A percentile compares a stretch with the other conserved stretches of the same genome.
These are phyloP conservation scores for Ophiocordyceps camponoti-floridani DNA, from an alignment of 2,329 filamentous ascomycete genomes.

Conservation along the genomic window DNA sequence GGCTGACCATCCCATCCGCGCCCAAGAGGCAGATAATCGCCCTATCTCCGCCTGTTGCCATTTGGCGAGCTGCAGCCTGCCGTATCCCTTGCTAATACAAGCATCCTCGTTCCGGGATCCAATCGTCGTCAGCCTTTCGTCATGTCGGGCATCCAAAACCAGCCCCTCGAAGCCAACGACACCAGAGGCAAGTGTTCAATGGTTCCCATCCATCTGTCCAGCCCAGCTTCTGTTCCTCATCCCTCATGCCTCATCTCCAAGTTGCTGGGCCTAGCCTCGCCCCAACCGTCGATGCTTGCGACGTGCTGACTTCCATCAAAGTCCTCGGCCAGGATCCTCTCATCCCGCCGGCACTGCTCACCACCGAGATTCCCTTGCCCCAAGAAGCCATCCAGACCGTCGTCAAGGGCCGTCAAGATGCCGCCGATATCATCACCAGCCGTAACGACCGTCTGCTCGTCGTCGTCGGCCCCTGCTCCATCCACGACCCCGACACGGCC, in stretches of 20 bases:
- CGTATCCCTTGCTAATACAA: not conserved
- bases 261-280: too few species aligned
- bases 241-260: not conserved
- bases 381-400: conserved; percentile 47
- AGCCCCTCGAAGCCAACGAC: conserved; percentile 25
- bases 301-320: conserved; percentile 16
- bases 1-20: too few species aligned
- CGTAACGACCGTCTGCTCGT: conserved; percentile 78
- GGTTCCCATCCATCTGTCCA: not conserved
- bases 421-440: conserved; percentile 59
- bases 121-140: not conserved
- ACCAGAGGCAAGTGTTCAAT: conserved; percentile 18
- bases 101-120: not conserved
- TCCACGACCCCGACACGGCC: conserved; percentile 80
- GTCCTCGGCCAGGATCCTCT: conserved; percentile 89
- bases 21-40: too few species aligned
- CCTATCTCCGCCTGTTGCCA: not conserved
- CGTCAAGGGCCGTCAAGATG: conserved; percentile 49
- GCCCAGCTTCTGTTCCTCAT: not conserved
- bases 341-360: conserved; percentile 74
- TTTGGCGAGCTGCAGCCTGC: not conserved
- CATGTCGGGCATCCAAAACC: conserved; percentile 24
- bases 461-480: conserved; percentile 88
- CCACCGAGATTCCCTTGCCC: conserved; percentile 65
- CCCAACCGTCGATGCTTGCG: too few species aligned